Evolutionary conservation across 164 flowering plant species (phyloP), one percentile per base, ranked within the genome.

Genomic region (Piper betle): DNA sequence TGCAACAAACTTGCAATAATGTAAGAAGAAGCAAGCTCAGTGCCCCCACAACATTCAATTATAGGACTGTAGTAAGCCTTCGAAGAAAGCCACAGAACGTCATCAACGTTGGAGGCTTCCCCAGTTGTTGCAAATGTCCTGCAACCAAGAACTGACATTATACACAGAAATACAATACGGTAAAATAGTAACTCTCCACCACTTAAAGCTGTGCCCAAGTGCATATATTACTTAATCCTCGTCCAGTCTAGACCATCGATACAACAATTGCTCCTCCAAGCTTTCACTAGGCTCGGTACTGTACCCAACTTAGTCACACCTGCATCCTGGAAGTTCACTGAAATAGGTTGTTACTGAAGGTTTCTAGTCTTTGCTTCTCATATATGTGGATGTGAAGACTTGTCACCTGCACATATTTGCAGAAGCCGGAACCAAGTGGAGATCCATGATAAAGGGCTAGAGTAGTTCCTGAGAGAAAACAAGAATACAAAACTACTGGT

Each of bases 41-140:
- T 85, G 63, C 97, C 97, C 20, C 99, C 99, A 74, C 99, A 94
- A 60, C 82, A 79, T 74, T 94, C 99, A 67, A 88, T 68, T 58
- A 94, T 59, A 9, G 97, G 95, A 40, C 64, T 84, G 74, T 91
- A 91, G 72, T 66, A 82, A 38, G 93, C 75, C 72, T 78, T 80
- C 37, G 99, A 88, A 64, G 96, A 88, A 64, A 91, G 96, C 96
- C 99, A 94, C 13, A 94, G 82, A 68, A 84, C 95, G 78, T 94
- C 97, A 75, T 94, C 96, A 41, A 84, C 78, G 69, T 78, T 87
- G 16, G 99, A 94, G 16, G 86, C 77, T 73, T 94, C 99, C 43
- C 99, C 99, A 20, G 88, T 82, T n/a, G 93, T 74, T 66, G 70
- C 76, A 82, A 90, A 86, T 46, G 64, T 55, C 69, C 98, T 92